Evolutionary conservation across 2,329 filamentous ascomycete genomes (phyloP), one percentile per base, ranked within the genome.

Genomic region (Xylaria arbuscula): DNA sequence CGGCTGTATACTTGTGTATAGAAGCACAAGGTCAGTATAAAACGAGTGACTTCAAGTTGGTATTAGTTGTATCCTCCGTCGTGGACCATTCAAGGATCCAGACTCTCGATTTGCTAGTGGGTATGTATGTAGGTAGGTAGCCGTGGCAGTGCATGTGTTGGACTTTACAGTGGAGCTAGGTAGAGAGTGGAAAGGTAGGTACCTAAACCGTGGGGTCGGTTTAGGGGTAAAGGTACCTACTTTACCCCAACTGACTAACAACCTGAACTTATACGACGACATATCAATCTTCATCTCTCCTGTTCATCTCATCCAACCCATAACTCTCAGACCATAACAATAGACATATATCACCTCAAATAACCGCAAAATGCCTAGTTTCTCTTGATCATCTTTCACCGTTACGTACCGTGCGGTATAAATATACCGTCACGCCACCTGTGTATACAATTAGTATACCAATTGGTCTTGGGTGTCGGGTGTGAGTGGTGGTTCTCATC

Each of bases 41-140:
- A 67, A 17, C 28, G 65, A 63, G 54, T 28, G 59, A 58, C 59
- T 62, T 66, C 5, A 5, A 28, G 28, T 28, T 45, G 40, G 40
- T 45, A 45, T 6, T 45, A 45, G n/a, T 7, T 48, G 22, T 48
- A 48, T 48, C 10, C 19, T 45, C 42, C 7, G 17, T 22, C n/a
- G 42, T 32, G 24, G 32, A 45, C 40, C 15, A 17, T 45, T 45
- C 7, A n/a, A 45, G 40, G 40, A 6, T 45, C 38, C 38, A 17
- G 38, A 42, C 17, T 42, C 38, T 15, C 38, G 38, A 42, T 42
- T 17, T 42, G 15, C 13, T 45, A 17, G 40, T 17, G 40, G n/a
- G 15, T 45, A 11, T 6, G 13, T 42, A 17, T 2, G 40, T 17
- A 13, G n/a, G 15, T 45, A 11, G 5, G 13, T 42, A 17, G 11